These are phyloP conservation scores for Rhodotorula sp. DNA, from an alignment of 1,284 basidiomycete genomes.

Conservation along the genomic window DNA sequence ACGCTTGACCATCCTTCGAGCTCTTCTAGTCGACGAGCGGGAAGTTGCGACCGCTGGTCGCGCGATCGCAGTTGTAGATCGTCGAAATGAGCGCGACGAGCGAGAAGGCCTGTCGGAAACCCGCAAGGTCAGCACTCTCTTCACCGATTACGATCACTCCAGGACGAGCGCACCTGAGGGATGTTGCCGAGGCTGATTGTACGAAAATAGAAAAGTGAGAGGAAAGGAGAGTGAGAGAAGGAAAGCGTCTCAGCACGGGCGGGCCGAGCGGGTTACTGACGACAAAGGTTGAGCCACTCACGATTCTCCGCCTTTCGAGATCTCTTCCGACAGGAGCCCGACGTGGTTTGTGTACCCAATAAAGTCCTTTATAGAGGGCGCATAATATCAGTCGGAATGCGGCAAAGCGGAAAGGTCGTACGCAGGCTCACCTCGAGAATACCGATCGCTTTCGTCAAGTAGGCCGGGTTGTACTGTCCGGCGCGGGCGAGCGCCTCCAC, in stretches of 20 bases:
- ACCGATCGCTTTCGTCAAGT: constrained; percentile 66
- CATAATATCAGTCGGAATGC: not conserved
- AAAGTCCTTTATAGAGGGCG: not conserved
- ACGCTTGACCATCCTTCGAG: not conserved
- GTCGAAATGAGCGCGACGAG: constrained; percentile 25
- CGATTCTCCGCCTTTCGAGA: constrained; percentile 36
- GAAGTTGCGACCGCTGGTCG: constrained; percentile 1
- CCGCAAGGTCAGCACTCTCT: not conserved
- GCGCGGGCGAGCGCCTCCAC: constrained; percentile 82
- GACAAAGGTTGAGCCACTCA: not conserved
- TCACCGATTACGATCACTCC: not conserved
- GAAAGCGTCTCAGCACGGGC: too few species aligned
- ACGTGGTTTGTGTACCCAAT: constrained; percentile 75
- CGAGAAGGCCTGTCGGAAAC: constrained; percentile 29
- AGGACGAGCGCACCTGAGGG: constrained; percentile 7
- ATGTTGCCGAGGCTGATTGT: constrained; percentile 35
- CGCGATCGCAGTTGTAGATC: constrained; percentile 4
- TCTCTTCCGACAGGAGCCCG: constrained; percentile 71
- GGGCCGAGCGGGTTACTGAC: too few species aligned
- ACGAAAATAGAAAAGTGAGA: not conserved
- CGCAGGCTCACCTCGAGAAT: constrained; percentile 70
- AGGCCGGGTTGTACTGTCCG: constrained; percentile 66
- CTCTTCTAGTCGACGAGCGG: not conserved
- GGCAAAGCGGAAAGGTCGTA: not conserved
- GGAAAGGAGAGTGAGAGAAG: not conserved